A percentile compares a stretch with the other conserved stretches of the same genome.
Evolutionary conservation across 2,329 filamentous ascomycete genomes (phyloP).

Genomic region (Ophiostoma triangulosporum): DNA sequence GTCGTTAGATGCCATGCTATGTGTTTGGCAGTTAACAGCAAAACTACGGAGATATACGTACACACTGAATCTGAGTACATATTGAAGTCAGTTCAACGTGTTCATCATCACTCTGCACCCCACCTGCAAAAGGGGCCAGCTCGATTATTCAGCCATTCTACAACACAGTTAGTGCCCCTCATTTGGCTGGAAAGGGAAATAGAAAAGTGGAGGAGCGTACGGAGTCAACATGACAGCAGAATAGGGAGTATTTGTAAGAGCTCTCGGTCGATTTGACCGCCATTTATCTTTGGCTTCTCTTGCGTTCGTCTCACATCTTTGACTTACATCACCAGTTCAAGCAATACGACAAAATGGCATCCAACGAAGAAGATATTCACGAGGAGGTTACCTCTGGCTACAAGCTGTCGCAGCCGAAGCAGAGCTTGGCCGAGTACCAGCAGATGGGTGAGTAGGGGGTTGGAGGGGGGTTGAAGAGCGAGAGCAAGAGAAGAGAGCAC

Average conservation of each 20-base stretch:
- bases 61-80: too few relatives aligned
- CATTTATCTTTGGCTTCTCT: not conserved
- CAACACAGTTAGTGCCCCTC: not conserved
- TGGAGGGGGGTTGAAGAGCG: not conserved
- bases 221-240: not conserved
- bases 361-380: constrained; percentile 61
- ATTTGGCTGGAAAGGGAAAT: not conserved
- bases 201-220: not conserved
- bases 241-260: not conserved
- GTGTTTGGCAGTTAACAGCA: too few relatives aligned
- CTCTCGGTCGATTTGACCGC: not conserved
- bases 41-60: too few relatives aligned
- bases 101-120: too few relatives aligned
- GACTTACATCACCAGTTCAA: not conserved
- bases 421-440: constrained; percentile 88
- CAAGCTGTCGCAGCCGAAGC: constrained; percentile 94
- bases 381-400: constrained; percentile 79
- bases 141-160: too few relatives aligned
- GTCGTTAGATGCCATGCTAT: too few relatives aligned
- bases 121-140: not conserved
- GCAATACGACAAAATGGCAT: constrained; percentile 41
- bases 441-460: constrained; percentile 56
- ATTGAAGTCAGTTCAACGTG: too few relatives aligned
- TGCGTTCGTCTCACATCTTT: not conserved
- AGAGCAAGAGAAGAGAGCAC: not conserved